phyloP scores from a whole-genome alignment of 106 monocot species.

The Posidonia australis region DNA sequence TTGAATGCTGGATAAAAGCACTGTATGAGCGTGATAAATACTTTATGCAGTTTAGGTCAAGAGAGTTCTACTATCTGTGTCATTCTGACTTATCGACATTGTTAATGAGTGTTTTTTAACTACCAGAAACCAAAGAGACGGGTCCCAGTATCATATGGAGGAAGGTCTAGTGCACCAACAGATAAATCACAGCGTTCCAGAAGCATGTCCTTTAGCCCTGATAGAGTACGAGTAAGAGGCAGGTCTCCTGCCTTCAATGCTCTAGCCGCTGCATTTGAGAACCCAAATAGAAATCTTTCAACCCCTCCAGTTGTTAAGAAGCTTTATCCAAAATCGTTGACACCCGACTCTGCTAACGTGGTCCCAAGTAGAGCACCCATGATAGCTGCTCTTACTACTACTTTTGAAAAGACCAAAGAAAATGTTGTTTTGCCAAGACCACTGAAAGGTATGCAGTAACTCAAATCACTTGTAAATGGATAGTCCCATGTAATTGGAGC shows the following conservation, averaged over 20 bases:
- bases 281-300: constrained; percentile 66
- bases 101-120: background rate
- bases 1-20: too few species aligned
- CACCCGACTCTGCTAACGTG: constrained; percentile 28
- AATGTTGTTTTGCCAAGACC: constrained; percentile 34
- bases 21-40: too few species aligned
- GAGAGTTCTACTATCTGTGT: too few species aligned
- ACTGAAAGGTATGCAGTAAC: constrained; percentile 41
- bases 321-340: constrained; percentile 44
- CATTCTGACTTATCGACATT: too few species aligned
- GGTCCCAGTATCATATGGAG: constrained; percentile 36
- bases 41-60: too few species aligned
- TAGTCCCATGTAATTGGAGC: background rate
- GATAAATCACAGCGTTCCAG: constrained; percentile 72
- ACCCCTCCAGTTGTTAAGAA: constrained; percentile 72
- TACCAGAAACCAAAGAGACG: constrained; percentile 65
- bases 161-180: constrained; percentile 43
- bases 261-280: constrained; percentile 76
- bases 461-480: background rate
- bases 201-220: constrained; percentile 87
- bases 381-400: constrained; percentile 51
- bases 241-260: constrained; percentile 88
- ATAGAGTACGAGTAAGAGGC: constrained; percentile 55
- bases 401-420: constrained; percentile 44
- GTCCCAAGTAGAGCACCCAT: constrained; percentile 30